Percentiles rank a stretch among this genome's conserved stretches.
These are phyloP conservation scores for Beta lomatogona DNA, from an alignment of 179 eudicot species.

Conservation along the genomic window DNA sequence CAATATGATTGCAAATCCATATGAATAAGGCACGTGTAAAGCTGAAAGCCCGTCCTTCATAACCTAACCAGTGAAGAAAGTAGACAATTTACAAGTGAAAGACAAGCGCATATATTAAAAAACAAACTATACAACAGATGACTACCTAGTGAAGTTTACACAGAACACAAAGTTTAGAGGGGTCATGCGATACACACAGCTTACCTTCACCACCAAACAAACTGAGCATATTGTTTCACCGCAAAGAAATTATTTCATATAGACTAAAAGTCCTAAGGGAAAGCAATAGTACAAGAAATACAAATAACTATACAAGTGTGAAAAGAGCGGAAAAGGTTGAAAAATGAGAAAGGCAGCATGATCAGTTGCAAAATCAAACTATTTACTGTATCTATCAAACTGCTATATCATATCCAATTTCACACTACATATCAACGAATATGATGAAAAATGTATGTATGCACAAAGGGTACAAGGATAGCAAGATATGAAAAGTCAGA, in stretches of 20 bases:
- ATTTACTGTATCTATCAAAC: neutral
- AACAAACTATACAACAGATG: neutral
- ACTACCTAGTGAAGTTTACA: neutral
- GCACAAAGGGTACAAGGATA: neutral
- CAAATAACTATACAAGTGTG: neutral
- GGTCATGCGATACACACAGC: neutral
- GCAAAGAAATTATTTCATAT: neutral
- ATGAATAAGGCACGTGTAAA: constrained; percentile 88
- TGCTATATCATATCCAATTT: neutral
- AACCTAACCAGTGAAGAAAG: constrained; percentile 46
- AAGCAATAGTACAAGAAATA: neutral
- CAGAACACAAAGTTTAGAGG: neutral
- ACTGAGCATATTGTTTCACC: neutral
- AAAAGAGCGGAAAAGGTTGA: neutral
- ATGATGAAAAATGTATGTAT: neutral
- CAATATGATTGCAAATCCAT: constrained; percentile 96
- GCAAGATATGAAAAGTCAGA: neutral
- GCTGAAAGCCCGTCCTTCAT: constrained; percentile 78
- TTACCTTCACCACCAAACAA: neutral
- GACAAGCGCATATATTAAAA: neutral
- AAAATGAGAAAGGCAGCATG: neutral
- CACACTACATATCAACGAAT: neutral
- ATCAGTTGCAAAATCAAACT: neutral
- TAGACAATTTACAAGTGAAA: neutral
- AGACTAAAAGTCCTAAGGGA: neutral